Evolutionary conservation across 179 eudicot genomes (phyloP), one percentile per base, ranked within the genome.

Genomic region (Silene coronaria): DNA sequence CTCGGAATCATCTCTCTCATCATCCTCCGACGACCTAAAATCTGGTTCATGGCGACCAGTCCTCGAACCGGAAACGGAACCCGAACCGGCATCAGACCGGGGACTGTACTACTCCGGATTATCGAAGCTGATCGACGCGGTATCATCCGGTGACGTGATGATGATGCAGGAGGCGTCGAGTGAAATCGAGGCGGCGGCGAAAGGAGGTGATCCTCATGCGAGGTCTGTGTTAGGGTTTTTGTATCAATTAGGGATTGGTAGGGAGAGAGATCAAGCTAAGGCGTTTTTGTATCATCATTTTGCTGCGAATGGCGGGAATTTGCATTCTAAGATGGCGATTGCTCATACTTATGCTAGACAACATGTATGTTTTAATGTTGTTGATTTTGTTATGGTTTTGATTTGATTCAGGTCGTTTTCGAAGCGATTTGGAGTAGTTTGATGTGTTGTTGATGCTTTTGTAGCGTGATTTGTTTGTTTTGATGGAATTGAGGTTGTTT

Each of bases 281-380:
- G 95, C 87, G 14, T 87, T 91, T 84, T 75, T 92, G 86, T 86
- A 87, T 73, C 97, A 90, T 82, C n/a, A 76, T 82, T 92, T 95
- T 79, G 99, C 99, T 0, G 83, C 95, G 6, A 62, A 81, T 17
- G 87, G 84, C 0, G 97, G 99, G 19, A 88, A 88, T 78, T 76
- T 89, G 87, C 95, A 90, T 82, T 88, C 97, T 11, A 95, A 92
- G 90, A 87, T 95, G 97, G 96, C 89, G 19, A 82, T 88, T 30
- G 99, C 99, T 67, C 88, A 87, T 70, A 88, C 87, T 23, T 95
- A 92, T 72, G 77, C 87, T 76, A 85, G 95, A 6, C 99, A 95
- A 81, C 93, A 88, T 61, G 99, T 95, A 77, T 51, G 88, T 23
- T 42, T 24, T 6, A 9, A 7, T 42, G 63, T 16, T 3, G 19